Evolutionary conservation across 2,329 filamentous ascomycete genomes (phyloP).

Genomic region (Exophiala bonariae): DNA sequence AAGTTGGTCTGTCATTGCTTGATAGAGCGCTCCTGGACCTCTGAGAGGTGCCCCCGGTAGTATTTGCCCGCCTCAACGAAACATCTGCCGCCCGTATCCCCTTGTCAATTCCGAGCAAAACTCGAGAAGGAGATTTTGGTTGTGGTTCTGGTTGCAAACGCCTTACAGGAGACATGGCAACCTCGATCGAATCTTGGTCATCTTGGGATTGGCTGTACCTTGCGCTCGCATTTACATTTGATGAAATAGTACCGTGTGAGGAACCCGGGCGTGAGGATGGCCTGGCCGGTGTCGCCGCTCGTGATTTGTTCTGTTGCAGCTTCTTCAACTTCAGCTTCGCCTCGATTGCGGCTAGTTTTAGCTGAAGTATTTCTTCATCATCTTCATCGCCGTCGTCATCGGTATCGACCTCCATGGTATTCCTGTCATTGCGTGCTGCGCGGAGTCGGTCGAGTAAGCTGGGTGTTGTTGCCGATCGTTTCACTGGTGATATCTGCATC

Average conservation of each 20-base stretch:
- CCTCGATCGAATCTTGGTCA: constrained; percentile 56
- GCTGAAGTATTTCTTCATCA: constrained; percentile 84
- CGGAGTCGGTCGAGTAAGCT: constrained; percentile 36
- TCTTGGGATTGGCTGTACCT: constrained; percentile 14
- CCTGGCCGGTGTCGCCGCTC: constrained; percentile 37
- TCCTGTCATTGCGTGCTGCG: constrained; percentile 25
- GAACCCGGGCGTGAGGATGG: constrained; percentile 8
- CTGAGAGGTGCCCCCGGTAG: constrained; percentile 14
- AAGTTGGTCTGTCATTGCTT: constrained; percentile 11
- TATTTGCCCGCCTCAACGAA: constrained; percentile 71
- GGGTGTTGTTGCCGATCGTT: constrained; percentile 47
- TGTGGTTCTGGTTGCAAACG: constrained; percentile 48
- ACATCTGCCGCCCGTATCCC: constrained; percentile 77
- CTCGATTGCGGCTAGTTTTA: constrained; percentile 86
- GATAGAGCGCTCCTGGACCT: constrained; percentile 3
- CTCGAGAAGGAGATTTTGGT: constrained; percentile 74
- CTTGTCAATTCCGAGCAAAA: constrained; percentile 86
- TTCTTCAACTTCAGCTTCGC: constrained; percentile 85
- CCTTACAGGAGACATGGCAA: constrained; percentile 71
- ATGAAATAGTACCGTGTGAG: constrained; percentile 29
- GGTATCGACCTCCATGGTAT: constrained; percentile 32
- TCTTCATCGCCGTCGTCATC: constrained; percentile 65
- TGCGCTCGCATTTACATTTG: constrained; percentile 26
- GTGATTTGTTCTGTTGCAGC: constrained; percentile 64
- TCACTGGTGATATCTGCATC: constrained; percentile 65